phyloP scores from a whole-genome alignment of 768 basidiomycete genomes.

The Podaxis sp. region DNA sequence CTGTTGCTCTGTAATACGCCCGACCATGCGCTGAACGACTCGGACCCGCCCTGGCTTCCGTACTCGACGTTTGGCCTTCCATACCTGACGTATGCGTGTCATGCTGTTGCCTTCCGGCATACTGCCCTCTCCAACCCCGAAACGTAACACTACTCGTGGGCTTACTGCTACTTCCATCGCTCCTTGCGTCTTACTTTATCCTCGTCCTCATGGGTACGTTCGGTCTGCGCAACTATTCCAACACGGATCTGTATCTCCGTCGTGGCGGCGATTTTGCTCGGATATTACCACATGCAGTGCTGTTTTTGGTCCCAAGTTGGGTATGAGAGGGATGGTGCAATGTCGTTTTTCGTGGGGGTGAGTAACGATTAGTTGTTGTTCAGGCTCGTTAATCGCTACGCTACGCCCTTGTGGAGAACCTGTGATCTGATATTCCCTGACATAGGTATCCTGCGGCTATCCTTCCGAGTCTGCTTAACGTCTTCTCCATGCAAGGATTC shows the following conservation, averaged over 20 bases:
- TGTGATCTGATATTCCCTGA: no score
- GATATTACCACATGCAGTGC: slow-evolving; percentile 26
- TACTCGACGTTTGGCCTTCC: background rate
- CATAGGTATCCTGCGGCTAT: slow-evolving; percentile 55
- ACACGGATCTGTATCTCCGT: background rate
- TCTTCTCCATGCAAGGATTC: slow-evolving; percentile 60
- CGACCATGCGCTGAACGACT: background rate
- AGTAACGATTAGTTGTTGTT: background rate
- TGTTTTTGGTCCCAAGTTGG: slow-evolving; percentile 78
- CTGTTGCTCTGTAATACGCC: background rate
- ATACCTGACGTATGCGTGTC: background rate
- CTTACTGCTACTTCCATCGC: background rate
- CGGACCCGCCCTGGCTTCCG: background rate
- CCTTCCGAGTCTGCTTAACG: slow-evolving; percentile 53
- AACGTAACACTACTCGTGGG: background rate
- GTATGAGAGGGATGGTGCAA: slow-evolving; percentile 79
- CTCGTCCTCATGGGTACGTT: background rate
- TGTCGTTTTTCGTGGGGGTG: slow-evolving; percentile 39
- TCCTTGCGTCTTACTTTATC: background rate
- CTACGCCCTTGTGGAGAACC: background rate
- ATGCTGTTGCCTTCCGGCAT: background rate
- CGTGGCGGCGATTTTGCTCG: background rate
- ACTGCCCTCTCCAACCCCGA: background rate
- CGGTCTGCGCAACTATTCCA: background rate
- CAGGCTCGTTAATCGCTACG: background rate